Conservation (phyloP, 352 stramenopile species). For the Phytopythium aichiense region DNA sequence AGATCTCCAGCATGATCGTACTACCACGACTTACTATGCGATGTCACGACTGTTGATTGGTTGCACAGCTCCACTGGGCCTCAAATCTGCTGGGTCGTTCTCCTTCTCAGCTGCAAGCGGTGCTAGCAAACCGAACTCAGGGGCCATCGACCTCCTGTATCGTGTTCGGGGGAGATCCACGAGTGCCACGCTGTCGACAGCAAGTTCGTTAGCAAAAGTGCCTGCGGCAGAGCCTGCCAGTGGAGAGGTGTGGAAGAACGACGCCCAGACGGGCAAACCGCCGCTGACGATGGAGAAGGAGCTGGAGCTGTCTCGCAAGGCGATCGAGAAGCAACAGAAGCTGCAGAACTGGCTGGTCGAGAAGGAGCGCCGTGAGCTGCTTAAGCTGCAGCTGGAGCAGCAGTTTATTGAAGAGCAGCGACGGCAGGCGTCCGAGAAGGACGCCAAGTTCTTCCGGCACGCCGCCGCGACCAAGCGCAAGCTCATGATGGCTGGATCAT, state of each 20-base stretch:
- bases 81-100: slow-evolving; percentile 27
- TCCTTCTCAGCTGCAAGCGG: slow-evolving; percentile 7
- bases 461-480: slow-evolving; percentile 74
- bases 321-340: slow-evolving; percentile 88
- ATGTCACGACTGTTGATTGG: neutral
- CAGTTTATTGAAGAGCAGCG: slow-evolving; percentile 76
- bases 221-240: slow-evolving; percentile 2
- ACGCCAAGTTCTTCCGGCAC: slow-evolving; percentile 78
- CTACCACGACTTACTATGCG: neutral
- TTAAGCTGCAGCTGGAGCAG: slow-evolving; percentile 78
- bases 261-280: slow-evolving; percentile 21
- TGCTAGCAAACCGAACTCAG: slow-evolving; percentile 9
- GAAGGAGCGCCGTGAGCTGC: slow-evolving; percentile 83
- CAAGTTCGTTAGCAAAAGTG: neutral
- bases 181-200: slow-evolving; percentile 14
- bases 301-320: slow-evolving; percentile 64
- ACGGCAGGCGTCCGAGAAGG: slow-evolving; percentile 47
- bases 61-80: neutral
- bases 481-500: slow-evolving; percentile 18
- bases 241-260: slow-evolving; percentile 45
- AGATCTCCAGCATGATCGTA: neutral
- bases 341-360: slow-evolving; percentile 87
- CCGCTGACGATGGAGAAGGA: slow-evolving; percentile 51
- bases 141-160: slow-evolving; percentile 50
- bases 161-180: slow-evolving; percentile 52